These are phyloP conservation scores for Umbelopsis vinacea DNA, from an alignment of 192 early-diverging fungal genomes.

Conservation along the genomic window DNA sequence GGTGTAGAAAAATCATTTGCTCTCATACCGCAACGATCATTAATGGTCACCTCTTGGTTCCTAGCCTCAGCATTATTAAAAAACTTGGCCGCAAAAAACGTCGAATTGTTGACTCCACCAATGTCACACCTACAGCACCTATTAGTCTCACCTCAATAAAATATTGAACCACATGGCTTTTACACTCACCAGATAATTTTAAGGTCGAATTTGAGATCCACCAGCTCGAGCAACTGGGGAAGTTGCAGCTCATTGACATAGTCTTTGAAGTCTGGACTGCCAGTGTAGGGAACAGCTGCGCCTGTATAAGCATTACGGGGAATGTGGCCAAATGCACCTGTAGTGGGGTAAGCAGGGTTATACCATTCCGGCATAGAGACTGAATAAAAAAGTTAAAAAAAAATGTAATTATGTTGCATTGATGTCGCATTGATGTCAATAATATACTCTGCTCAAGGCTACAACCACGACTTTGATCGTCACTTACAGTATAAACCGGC, in stretches of 20 bases:
- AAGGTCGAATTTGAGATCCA: slow-evolving; percentile 18
- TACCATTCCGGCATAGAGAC: slow-evolving; percentile 42
- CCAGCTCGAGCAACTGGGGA: slow-evolving; percentile 28
- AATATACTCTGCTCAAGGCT: background rate
- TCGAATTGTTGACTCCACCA: slow-evolving; percentile 36
- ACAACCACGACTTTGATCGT: too few relatives aligned
- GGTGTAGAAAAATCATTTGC: slow-evolving; percentile 31
- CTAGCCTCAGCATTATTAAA: slow-evolving; percentile 16
- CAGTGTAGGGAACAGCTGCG: slow-evolving; percentile 22
- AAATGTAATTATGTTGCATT: too few relatives aligned
- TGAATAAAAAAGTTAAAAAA: too few relatives aligned
- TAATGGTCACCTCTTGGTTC: slow-evolving; percentile 24
- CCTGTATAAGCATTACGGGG: slow-evolving; percentile 26
- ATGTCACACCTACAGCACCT: slow-evolving; percentile 22
- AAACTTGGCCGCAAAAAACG: slow-evolving; percentile 22
- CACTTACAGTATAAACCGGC: slow-evolving; percentile 35
- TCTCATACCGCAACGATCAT: slow-evolving; percentile 33
- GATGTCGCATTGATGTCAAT: background rate
- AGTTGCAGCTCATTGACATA: slow-evolving; percentile 37
- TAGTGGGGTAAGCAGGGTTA: slow-evolving; percentile 27
- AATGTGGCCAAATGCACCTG: slow-evolving; percentile 15
- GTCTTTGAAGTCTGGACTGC: slow-evolving; percentile 12
- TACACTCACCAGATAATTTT: slow-evolving; percentile 33
- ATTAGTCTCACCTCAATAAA: background rate
- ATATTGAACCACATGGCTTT: too few relatives aligned